Conservation (phyloP, 192 early-diverging fungal species). For the Mortierella hygrophila region DNA sequence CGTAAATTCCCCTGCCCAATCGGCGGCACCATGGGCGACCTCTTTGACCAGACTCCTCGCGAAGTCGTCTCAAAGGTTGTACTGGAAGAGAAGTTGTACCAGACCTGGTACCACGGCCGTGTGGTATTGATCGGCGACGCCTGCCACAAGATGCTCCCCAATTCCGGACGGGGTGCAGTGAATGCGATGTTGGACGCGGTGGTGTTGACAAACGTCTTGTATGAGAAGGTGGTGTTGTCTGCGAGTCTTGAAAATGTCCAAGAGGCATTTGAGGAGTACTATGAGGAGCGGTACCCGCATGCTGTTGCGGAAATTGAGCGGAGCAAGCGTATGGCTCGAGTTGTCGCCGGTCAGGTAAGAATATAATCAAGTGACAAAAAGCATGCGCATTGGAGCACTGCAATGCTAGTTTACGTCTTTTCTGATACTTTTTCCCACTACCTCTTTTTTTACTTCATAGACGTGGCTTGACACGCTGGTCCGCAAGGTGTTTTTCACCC, state of each 20-base stretch:
- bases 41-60: background rate
- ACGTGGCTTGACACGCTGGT: slow-evolving; percentile 7
- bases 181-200: slow-evolving; percentile 20
- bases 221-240: background rate
- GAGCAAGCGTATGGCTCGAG: slow-evolving; percentile 11
- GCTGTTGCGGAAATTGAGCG: slow-evolving; percentile 6
- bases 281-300: slow-evolving; percentile 8
- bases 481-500: slow-evolving; percentile 2
- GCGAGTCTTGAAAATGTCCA: background rate
- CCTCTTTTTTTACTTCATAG: background rate
- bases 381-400: background rate
- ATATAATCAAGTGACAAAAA: too few species aligned
- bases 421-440: background rate
- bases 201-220: slow-evolving; percentile 2
- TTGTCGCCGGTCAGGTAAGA: slow-evolving; percentile 15
- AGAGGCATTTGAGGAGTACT: slow-evolving; percentile 8
- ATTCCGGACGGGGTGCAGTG: slow-evolving; percentile 11
- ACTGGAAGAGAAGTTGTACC: slow-evolving; percentile 13
- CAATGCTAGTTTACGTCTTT: background rate
- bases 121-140: slow-evolving; percentile 16
- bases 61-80: slow-evolving; percentile 9
- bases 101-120: slow-evolving; percentile 8
- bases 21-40: slow-evolving; percentile 12
- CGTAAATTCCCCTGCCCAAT: slow-evolving; percentile 2
- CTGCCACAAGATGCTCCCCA: slow-evolving; percentile 14